phyloP scores from a whole-genome alignment of 2,329 filamentous ascomycete genomes.

The Biscogniauxia sp. region DNA sequence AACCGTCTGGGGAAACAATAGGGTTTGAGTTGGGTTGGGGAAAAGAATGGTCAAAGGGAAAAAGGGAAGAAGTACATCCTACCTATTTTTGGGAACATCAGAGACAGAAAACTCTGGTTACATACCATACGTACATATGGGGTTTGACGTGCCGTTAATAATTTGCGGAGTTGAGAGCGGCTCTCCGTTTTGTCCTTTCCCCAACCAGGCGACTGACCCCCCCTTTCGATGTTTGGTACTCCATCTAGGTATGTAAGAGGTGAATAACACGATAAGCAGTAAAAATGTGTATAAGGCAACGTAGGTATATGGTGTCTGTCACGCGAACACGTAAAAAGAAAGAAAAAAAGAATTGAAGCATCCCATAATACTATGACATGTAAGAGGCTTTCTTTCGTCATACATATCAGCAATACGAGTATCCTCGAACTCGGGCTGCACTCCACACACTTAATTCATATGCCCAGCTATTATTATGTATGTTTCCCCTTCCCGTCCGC shows the following conservation, averaged over 20 bases:
- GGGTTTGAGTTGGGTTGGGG: too few relatives aligned
- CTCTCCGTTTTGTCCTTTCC: background rate
- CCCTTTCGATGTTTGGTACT: background rate
- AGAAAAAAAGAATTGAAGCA: background rate
- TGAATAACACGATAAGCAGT: background rate
- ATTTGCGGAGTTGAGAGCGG: background rate
- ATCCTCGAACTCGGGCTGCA: background rate
- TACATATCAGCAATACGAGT: background rate
- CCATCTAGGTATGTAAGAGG: background rate
- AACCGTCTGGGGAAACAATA: too few relatives aligned
- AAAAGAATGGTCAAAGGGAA: too few relatives aligned
- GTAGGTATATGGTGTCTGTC: too few relatives aligned
- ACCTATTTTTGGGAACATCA: background rate
- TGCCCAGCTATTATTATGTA: background rate
- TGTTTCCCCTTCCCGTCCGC: background rate
- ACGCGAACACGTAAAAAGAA: background rate
- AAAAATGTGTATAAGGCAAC: background rate
- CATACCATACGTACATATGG: background rate
- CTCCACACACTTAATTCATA: background rate
- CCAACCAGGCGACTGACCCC: background rate
- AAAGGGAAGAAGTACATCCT: background rate
- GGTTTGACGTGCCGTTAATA: background rate
- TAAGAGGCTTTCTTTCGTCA: background rate
- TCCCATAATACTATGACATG: too few relatives aligned
- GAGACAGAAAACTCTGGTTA: background rate